These are phyloP conservation scores for Dipteronia sinensis DNA, from an alignment of 345 rosid genomes.

Conservation along the genomic window DNA sequence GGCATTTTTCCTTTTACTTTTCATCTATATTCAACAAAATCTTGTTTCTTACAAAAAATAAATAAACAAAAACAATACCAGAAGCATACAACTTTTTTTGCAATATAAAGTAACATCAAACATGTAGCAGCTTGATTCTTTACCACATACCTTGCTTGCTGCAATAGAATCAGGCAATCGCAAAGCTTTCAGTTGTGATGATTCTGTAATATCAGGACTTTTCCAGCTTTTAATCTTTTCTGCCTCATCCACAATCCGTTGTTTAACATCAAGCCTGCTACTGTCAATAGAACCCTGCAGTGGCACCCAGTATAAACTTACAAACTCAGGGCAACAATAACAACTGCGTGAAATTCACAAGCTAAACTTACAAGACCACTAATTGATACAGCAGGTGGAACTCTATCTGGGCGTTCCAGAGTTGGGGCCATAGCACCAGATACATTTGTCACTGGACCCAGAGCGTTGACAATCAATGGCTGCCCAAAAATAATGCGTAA, in stretches of 20 bases:
- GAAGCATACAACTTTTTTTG: background rate
- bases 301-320: slow-evolving; percentile 16
- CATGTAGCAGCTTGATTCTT: background rate
- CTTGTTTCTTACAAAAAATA: background rate
- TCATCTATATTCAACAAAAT: background rate
- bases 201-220: slow-evolving; percentile 44
- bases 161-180: slow-evolving; percentile 45
- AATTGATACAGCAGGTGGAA: slow-evolving; percentile 39
- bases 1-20: background rate
- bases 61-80: background rate
- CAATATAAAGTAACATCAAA: background rate
- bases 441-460: slow-evolving; percentile 42
- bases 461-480: slow-evolving; percentile 49
- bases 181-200: slow-evolving; percentile 44
- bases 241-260: slow-evolving; percentile 41
- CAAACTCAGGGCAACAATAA: slow-evolving; percentile 15
- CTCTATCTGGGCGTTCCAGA: slow-evolving; percentile 47
- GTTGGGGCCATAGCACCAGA: slow-evolving; percentile 36
- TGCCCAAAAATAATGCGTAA: slow-evolving; percentile 22
- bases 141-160: slow-evolving; percentile 41
- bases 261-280: slow-evolving; percentile 53
- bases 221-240: slow-evolving; percentile 54
- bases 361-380: slow-evolving; percentile 36
- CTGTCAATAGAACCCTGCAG: slow-evolving; percentile 46
- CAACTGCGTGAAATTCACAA: slow-evolving; percentile 8